Conservation (phyloP, 805 yeast species). For the Naumovozyma castellii region DNA sequence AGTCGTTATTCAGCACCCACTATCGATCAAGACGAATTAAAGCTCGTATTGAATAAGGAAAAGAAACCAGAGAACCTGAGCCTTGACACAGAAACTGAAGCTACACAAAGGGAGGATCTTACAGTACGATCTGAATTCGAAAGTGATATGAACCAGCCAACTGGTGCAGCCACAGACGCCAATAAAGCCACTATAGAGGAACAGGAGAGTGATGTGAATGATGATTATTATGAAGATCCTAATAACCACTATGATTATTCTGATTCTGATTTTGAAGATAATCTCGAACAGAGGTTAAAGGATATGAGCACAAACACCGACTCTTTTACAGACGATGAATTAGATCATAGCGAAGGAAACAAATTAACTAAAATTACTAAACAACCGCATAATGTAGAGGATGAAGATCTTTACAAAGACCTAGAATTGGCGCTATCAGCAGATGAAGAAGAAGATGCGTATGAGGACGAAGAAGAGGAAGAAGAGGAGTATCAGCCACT, state of each 20-base stretch:
- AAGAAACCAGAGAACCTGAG: constrained; percentile 1
- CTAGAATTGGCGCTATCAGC: constrained; percentile 6
- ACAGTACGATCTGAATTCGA: too few relatives aligned
- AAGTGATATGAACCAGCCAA: too few relatives aligned
- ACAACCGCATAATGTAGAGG: constrained; percentile 7
- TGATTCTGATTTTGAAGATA: constrained; percentile 31
- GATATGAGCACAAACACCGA: constrained; percentile 10
- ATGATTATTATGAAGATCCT: background rate
- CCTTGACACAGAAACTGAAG: too few relatives aligned
- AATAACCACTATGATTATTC: constrained; percentile 18
- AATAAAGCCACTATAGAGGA: too few relatives aligned
- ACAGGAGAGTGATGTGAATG: background rate
- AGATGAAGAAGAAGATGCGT: constrained; percentile 11
- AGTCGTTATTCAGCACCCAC: constrained; percentile 8
- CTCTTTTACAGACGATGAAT: background rate
- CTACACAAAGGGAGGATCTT: too few relatives aligned
- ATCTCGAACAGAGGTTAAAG: constrained; percentile 24
- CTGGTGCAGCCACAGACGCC: too few relatives aligned
- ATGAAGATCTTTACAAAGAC: constrained; percentile 6
- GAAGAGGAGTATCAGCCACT: constrained; percentile 37
- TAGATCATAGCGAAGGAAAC: background rate
- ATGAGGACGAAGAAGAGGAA: constrained; percentile 16
- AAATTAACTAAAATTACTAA: constrained; percentile 1
- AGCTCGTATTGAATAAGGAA: background rate
- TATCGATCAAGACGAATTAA: background rate